Percentiles rank a stretch among this genome's conserved stretches.
phyloP scores from a whole-genome alignment of 176 grass and related monocot species.

The Hyparrhenia diplandra region DNA sequence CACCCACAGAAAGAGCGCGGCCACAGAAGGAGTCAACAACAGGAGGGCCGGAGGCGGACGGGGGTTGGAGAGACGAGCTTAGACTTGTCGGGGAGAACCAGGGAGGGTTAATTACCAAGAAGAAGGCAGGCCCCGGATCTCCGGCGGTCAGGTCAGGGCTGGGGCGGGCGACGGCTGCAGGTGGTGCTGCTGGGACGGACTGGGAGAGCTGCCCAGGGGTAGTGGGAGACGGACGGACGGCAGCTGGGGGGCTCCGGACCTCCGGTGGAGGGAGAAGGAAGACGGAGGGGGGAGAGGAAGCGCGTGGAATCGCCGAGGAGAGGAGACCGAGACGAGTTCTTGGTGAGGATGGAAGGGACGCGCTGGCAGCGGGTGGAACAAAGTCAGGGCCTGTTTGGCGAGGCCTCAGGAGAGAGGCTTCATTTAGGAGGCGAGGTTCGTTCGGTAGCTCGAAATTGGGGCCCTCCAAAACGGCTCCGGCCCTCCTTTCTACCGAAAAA shows the following conservation, averaged over 20 bases:
- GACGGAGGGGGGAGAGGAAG: not conserved
- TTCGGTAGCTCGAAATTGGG: too few species aligned
- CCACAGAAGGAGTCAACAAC: not conserved
- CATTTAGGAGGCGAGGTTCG: too few species aligned
- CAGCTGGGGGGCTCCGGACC: not conserved
- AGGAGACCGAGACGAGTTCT: constrained; percentile 7
- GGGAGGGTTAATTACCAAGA: not conserved
- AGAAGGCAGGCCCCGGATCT: constrained; percentile 17
- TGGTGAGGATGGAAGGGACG: too few species aligned
- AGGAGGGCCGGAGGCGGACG: not conserved
- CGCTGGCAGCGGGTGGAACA: not conserved
- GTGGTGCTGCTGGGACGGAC: too few species aligned
- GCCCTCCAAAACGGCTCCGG: too few species aligned
- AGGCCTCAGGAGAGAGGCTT: too few species aligned
- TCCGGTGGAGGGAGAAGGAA: not conserved
- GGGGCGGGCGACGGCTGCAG: not conserved
- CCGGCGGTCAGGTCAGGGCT: not conserved
- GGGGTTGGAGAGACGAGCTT: too few species aligned
- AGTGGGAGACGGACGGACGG: not conserved
- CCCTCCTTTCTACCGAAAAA: too few species aligned
- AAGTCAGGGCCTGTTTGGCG: not conserved
- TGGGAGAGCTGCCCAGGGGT: not conserved
- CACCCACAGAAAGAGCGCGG: not conserved
- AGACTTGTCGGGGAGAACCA: not conserved
- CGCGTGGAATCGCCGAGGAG: constrained; percentile 11